Evolutionary conservation across 2,329 filamentous ascomycete species (phyloP), one percentile per base, ranked within the genome.

Genomic region (Knufia petricola): DNA sequence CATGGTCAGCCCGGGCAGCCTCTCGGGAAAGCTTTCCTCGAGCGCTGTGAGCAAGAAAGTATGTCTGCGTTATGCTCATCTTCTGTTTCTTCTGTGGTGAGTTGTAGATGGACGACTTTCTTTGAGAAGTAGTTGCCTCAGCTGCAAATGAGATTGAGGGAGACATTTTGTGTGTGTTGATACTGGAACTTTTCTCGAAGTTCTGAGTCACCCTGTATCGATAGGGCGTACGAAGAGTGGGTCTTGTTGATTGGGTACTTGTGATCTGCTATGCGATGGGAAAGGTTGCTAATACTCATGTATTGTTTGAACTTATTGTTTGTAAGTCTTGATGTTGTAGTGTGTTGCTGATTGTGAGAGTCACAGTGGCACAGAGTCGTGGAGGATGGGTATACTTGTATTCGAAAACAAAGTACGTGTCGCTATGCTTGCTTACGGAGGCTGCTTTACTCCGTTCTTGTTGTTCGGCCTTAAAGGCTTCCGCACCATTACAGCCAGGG

Each of bases 1-100:
- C 82, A 77, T 96, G 92, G 66, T 96, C 90, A 61, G 87, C 76
- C 63, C 84, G 84, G 69, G 82, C 81, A 73, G 92, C 92, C 74
- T 96, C 90, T 56, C 78, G 79, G 58, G 88, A 88, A 64, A 98
- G 88, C 87, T 98, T 98, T 61, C 83, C 84, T 68, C 92, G 82
- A 65, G 92, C 92, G 70, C 89, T 90, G 77, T 95, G 89, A 66
- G 92, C 92, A 62, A 96, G 84, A 75, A 87, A 95, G 84, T 96
- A 98, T 54, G 90, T 96, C 72, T 95, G 88, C 23, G 90, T 94
- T 73, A 96, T 84, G 67, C 85, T 94, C 92, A 96, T 96, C 72
- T 84, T 89, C 70, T 88, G 56, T 59, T 72, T 76, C 54, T 65
- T 68, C 40, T 52, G 52, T n/a, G 58, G 54, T 38, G 56, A 50